phyloP scores from a whole-genome alignment of 192 early-diverging fungal species.

The Spinellus fusiger region DNA sequence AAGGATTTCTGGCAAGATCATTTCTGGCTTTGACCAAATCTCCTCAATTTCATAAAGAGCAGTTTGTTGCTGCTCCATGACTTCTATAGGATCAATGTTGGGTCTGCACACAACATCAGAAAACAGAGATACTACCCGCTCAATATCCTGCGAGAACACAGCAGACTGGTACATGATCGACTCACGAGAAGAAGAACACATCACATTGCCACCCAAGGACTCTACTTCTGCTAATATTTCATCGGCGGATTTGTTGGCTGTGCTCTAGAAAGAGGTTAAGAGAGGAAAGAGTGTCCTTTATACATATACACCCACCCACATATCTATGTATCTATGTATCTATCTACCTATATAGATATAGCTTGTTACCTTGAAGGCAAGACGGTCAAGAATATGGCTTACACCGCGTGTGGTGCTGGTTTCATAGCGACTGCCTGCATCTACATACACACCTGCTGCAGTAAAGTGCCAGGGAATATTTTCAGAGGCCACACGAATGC shows the following conservation, averaged over 20 bases:
- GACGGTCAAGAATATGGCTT: conserved; percentile 82
- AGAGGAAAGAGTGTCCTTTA: not conserved
- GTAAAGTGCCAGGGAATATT: conserved; percentile 84
- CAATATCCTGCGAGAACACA: conserved; percentile 80
- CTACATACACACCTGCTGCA: conserved; percentile 82
- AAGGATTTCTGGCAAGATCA: conserved; percentile 80
- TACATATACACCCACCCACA: not conserved
- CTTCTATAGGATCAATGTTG: conserved; percentile 62
- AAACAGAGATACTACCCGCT: conserved; percentile 64
- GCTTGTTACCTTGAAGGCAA: conserved; percentile 81
- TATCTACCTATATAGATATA: not conserved
- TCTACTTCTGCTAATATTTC: conserved; percentile 76
- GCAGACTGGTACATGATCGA: conserved; percentile 94
- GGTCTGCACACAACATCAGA: conserved; percentile 80
- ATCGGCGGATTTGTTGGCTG: conserved; percentile 57
- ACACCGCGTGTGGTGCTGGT: conserved; percentile 60
- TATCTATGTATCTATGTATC: not conserved
- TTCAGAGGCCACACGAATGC: conserved; percentile 80
- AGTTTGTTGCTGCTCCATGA: conserved; percentile 73
- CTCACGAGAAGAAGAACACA: conserved; percentile 86
- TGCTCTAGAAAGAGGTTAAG: conserved; percentile 51
- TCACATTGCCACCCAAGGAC: conserved; percentile 83
- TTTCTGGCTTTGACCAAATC: conserved; percentile 76
- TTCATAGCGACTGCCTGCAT: conserved; percentile 89
- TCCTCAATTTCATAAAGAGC: conserved; percentile 87